phyloP scores from a whole-genome alignment of 257 asterid genomes.

The Orobanche coerulescens region DNA sequence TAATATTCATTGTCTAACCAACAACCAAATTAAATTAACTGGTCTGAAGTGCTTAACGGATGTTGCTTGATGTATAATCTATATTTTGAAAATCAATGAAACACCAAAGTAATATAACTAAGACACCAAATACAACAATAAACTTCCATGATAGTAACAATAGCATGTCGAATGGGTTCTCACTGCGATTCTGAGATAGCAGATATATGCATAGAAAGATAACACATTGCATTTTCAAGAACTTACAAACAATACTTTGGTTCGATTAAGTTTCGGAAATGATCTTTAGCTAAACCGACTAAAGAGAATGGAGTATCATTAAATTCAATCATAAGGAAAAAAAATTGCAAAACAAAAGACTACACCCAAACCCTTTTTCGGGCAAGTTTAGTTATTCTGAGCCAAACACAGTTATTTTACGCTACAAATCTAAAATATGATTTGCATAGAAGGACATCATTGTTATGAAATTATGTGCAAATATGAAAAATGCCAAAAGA shows the following conservation, averaged over 20 bases:
- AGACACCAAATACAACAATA: conserved; percentile 9
- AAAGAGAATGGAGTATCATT: no score
- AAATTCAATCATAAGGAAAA: no score
- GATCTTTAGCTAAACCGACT: neutral
- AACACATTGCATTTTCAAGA: neutral
- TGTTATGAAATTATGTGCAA: no score
- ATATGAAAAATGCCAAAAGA: no score
- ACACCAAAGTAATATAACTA: conserved; percentile 4
- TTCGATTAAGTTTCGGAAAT: neutral
- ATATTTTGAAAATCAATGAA: conserved; percentile 20
- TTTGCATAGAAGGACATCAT: neutral
- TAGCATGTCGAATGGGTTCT: neutral
- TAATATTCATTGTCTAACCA: no score
- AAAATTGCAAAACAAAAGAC: no score
- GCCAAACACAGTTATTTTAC: no score
- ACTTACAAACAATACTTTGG: neutral
- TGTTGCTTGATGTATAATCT: conserved; percentile 93
- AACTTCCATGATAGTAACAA: neutral
- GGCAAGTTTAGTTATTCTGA: no score
- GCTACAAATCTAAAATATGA: neutral
- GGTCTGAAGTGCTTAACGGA: conserved; percentile 35
- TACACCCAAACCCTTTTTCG: no score
- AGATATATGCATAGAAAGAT: no score
- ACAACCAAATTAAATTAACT: no score
- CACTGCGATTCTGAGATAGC: neutral